A percentile compares a stretch with the other conserved stretches of the same genome.
Evolutionary conservation across 331 rosid species (phyloP).

Genomic region (Prunus yedoensis): DNA sequence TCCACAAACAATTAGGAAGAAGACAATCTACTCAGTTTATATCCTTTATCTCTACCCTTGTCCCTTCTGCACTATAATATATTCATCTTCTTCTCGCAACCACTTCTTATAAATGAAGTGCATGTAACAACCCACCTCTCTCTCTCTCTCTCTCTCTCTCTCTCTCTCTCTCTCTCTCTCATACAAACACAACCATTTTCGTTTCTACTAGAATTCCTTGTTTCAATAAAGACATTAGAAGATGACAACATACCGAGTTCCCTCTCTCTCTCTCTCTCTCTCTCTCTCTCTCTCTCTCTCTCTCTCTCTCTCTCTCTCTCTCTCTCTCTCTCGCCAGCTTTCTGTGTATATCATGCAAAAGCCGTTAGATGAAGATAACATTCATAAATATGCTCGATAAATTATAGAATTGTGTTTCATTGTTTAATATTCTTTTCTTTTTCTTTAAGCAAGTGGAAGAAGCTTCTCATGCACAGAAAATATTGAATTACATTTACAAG

Average conservation of each 20-base stretch:
- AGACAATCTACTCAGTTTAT: constrained; percentile 13
- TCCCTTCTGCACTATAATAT: constrained; percentile 28
- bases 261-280: neutral
- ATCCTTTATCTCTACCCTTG: constrained; percentile 1
- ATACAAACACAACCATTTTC: neutral
- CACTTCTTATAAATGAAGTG: constrained; percentile 20
- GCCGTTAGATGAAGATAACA: neutral
- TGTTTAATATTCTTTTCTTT: constrained; percentile 1
- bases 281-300: neutral
- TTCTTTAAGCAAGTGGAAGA: constrained; percentile 25
- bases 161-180: neutral
- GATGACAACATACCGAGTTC: neutral
- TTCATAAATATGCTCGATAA: no score
- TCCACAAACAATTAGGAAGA: neutral
- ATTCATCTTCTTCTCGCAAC: constrained; percentile 13
- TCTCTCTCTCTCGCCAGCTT: neutral
- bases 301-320: neutral
- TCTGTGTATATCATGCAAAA: constrained; percentile 1
- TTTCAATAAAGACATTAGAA: neutral
- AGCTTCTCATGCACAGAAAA: constrained; percentile 29
- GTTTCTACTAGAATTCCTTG: neutral
- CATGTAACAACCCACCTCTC: neutral
- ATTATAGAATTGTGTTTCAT: neutral
- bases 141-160: constrained; percentile 7
- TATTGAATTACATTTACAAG: constrained; percentile 45